These are phyloP conservation scores for Chamaecyparis obtusa DNA, from an alignment of 75 land plant species.

Conservation along the genomic window DNA sequence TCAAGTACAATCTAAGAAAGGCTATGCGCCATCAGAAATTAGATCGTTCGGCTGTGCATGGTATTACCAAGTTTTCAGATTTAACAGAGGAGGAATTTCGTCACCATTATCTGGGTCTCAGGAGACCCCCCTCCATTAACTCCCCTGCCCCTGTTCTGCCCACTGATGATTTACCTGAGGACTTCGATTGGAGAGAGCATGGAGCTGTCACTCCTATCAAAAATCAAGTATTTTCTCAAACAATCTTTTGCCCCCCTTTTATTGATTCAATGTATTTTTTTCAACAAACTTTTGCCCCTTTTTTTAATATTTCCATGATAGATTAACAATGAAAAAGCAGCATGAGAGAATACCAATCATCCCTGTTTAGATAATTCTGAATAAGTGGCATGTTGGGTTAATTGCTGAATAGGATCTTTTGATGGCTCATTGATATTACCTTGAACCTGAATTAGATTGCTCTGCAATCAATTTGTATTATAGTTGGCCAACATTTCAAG, in stretches of 20 bases:
- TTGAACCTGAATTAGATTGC: too few species aligned
- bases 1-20: slow-evolving; percentile 63
- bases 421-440: too few species aligned
- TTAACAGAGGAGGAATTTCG: slow-evolving; percentile 79
- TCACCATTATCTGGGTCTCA: slow-evolving; percentile 49
- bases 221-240: slow-evolving; percentile 56
- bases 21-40: slow-evolving; percentile 78
- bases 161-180: slow-evolving; percentile 59
- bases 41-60: slow-evolving; percentile 85
- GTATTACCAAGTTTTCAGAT: slow-evolving; percentile 93
- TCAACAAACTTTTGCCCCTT: neutral
- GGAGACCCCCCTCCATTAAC: slow-evolving; percentile 19
- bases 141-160: slow-evolving; percentile 71
- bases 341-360: neutral
- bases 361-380: neutral
- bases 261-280: neutral
- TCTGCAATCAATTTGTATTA: too few species aligned
- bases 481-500: too few species aligned
- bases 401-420: too few species aligned
- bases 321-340: neutral
- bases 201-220: slow-evolving; percentile 88
- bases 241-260: too few species aligned
- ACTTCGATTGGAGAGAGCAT: slow-evolving; percentile 86
- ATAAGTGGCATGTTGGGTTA: neutral
- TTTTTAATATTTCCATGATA: neutral